Evolutionary conservation across 148 eudicot species (phyloP).

Genomic region (Camellia sinensis): DNA sequence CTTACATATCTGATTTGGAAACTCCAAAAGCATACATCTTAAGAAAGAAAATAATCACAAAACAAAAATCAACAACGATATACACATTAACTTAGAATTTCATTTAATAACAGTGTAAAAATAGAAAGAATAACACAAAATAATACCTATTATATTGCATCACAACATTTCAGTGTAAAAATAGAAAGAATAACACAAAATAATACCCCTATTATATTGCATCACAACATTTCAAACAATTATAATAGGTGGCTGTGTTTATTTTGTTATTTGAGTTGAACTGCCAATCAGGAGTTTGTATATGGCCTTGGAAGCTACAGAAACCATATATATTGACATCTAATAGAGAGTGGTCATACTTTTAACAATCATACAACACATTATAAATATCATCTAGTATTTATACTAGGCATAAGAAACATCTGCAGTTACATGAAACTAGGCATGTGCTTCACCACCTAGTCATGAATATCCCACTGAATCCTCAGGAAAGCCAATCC

Average conservation of each 20-base stretch:
- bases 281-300: background rate
- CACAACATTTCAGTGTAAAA: too few species aligned
- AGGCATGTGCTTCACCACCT: background rate
- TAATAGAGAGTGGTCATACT: background rate
- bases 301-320: background rate
- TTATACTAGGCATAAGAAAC: constrained; percentile 1
- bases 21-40: too few species aligned
- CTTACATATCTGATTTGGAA: too few species aligned
- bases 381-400: background rate
- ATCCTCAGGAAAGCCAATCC: constrained; percentile 6
- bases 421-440: background rate
- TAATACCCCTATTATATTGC: too few species aligned
- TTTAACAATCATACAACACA: background rate
- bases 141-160: too few species aligned
- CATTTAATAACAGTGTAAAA: too few species aligned
- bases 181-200: too few species aligned
- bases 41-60: too few species aligned
- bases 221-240: background rate
- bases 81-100: too few species aligned
- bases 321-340: background rate
- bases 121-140: too few species aligned
- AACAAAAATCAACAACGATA: too few species aligned
- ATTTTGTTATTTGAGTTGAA: background rate
- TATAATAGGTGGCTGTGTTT: background rate
- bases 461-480: background rate